A percentile compares a stretch with the other conserved stretches of the same genome.
These are phyloP conservation scores for Nicotiana rustica DNA, from an alignment of 305 asterid genomes.

Conservation along the genomic window DNA sequence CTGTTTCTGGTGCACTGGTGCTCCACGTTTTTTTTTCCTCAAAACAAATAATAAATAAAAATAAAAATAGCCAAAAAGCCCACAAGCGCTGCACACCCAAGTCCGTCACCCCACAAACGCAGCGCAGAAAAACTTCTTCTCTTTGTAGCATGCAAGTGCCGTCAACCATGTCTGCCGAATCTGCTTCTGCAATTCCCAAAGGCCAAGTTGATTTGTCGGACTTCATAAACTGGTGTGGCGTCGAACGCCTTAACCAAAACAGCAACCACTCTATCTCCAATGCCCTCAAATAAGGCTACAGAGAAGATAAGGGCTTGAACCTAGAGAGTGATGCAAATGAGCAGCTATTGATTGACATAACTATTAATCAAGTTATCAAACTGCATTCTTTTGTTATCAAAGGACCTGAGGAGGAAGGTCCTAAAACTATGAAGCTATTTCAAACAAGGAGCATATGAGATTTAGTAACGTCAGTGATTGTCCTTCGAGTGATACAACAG, in stretches of 20 bases:
- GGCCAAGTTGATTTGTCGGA: conserved; percentile 84
- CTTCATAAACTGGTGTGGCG: conserved; percentile 89
- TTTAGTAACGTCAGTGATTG: conserved; percentile 90
- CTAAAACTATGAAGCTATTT: conserved; percentile 85
- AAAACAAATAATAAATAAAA: too few species aligned
- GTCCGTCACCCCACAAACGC: too few species aligned
- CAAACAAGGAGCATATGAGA: conserved; percentile 97
- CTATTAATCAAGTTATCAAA: conserved; percentile 84
- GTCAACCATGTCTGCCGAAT: conserved; percentile 39
- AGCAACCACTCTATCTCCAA: conserved; percentile 63
- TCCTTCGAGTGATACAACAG: conserved; percentile 80
- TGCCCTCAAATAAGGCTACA: conserved; percentile 92
- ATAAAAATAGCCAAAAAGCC: too few species aligned
- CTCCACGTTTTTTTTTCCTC: too few species aligned
- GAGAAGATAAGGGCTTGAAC: conserved; percentile 88
- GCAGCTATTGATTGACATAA: conserved; percentile 82
- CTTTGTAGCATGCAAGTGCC: neutral
- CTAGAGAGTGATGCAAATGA: conserved; percentile 97
- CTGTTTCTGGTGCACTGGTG: too few species aligned
- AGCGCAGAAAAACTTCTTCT: too few species aligned
- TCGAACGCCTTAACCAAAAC: conserved; percentile 87
- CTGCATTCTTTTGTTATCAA: conserved; percentile 69
- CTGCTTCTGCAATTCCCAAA: conserved; percentile 53
- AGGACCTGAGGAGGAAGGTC: conserved; percentile 98
- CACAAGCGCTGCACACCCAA: too few species aligned